A percentile compares a stretch with the other conserved stretches of the same genome.
Evolutionary conservation across 768 basidiomycete species (phyloP).

Genomic region (Lactifluus pinguis): DNA sequence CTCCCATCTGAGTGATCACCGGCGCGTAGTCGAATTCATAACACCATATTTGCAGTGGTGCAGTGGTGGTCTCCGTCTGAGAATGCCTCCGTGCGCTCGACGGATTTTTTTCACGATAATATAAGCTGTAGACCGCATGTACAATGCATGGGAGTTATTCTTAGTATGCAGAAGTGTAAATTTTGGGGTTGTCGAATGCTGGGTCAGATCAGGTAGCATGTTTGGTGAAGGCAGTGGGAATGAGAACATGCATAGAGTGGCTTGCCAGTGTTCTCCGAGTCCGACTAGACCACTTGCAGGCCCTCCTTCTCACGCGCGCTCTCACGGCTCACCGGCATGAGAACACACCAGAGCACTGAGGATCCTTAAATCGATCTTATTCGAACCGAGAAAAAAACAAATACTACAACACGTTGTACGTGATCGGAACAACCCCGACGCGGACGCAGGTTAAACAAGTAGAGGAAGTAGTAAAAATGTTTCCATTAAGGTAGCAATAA

Average conservation of each 20-base stretch:
- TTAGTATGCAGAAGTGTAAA: neutral
- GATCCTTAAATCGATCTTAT: neutral
- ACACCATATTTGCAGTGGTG: neutral
- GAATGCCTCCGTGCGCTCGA: neutral
- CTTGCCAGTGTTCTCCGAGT: neutral
- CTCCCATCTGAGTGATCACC: neutral
- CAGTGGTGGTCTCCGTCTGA: neutral
- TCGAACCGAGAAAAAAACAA: conserved; percentile 12
- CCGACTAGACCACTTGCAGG: neutral
- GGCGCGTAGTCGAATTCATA: neutral
- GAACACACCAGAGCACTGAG: neutral
- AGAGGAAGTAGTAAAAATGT: neutral
- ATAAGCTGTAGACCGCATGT: conserved; percentile 11
- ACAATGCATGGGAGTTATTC: conserved; percentile 1
- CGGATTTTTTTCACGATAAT: neutral
- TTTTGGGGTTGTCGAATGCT: conserved; percentile 3
- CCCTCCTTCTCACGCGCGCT: conserved; percentile 2
- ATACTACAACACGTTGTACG: conserved; percentile 6
- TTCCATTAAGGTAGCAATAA: conserved; percentile 12
- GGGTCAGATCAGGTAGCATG: conserved; percentile 2
- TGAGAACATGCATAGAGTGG: neutral
- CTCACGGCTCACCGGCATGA: conserved; percentile 1
- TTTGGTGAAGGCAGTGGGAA: conserved; percentile 1
- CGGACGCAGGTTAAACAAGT: neutral
- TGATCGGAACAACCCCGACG: conserved; percentile 4